Evolutionary conservation across 352 stramenopile genomes (phyloP).

Genomic region (Globisporangium acanthophoron): DNA sequence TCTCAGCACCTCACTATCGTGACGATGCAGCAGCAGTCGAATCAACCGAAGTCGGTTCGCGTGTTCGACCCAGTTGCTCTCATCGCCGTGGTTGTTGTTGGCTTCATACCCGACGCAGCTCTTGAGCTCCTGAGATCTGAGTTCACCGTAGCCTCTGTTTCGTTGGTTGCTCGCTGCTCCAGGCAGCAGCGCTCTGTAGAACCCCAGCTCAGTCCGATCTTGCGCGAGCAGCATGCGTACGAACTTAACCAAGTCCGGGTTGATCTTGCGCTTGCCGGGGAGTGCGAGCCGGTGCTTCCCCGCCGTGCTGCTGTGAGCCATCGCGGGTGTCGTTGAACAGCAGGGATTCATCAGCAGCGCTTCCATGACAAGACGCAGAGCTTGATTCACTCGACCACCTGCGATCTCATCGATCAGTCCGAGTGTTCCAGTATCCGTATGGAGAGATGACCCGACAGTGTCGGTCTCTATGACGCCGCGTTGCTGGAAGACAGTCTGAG

Average conservation of each 20-base stretch:
- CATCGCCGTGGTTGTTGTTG: neutral
- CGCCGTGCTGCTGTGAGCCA: neutral
- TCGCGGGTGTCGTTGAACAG: slow-evolving; percentile 17
- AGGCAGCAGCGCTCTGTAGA: slow-evolving; percentile 23
- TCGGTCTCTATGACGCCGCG: neutral
- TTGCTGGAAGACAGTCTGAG: slow-evolving; percentile 31
- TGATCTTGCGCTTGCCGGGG: slow-evolving; percentile 14
- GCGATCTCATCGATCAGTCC: slow-evolving; percentile 3
- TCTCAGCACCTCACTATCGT: neutral
- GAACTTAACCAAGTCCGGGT: slow-evolving; percentile 29
- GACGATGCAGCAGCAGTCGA: slow-evolving; percentile 20
- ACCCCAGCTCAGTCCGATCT: slow-evolving; percentile 17
- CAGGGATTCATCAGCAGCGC: slow-evolving; percentile 17
- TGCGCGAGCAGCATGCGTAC: slow-evolving; percentile 35
- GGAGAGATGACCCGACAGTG: neutral
- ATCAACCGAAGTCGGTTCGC: slow-evolving; percentile 22
- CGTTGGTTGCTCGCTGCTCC: neutral
- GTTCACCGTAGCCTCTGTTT: neutral
- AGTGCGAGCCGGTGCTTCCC: neutral
- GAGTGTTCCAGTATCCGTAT: neutral
- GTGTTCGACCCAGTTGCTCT: neutral
- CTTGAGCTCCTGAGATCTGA: neutral
- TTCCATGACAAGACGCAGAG: slow-evolving; percentile 24
- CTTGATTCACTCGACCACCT: slow-evolving; percentile 14
- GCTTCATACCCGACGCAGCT: too few relatives aligned